phyloP scores from a whole-genome alignment of 192 early-diverging fungal species.

The Rhizoclosmatium globosum region DNA sequence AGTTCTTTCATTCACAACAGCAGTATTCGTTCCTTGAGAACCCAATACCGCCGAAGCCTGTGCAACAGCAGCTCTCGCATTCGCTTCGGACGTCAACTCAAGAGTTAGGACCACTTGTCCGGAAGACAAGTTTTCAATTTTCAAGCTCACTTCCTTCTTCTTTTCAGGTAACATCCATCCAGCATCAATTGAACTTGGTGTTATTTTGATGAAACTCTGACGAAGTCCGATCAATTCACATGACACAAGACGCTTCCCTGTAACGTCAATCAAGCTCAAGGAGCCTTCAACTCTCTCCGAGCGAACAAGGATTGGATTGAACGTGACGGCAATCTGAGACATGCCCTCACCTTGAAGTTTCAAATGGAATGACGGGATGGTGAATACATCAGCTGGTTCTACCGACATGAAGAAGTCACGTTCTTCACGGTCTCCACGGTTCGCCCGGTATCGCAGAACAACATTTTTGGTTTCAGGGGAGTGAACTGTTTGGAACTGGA shows the following conservation, averaged over 20 bases:
- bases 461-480: conserved; percentile 56
- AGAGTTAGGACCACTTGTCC: conserved; percentile 43
- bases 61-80: conserved; percentile 29
- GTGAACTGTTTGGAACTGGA: conserved; percentile 63
- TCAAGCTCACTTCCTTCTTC: conserved; percentile 53
- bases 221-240: conserved; percentile 54
- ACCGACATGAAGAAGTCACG: conserved; percentile 65
- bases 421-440: conserved; percentile 64
- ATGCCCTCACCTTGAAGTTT: conserved; percentile 65
- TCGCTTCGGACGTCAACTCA: conserved; percentile 48
- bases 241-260: conserved; percentile 56
- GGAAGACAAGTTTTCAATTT: conserved; percentile 59
- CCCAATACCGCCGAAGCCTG: conserved; percentile 29
- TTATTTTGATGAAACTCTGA: conserved; percentile 61
- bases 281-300: conserved; percentile 52
- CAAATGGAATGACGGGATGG: conserved; percentile 55
- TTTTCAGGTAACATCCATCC: conserved; percentile 68
- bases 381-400: conserved; percentile 61
- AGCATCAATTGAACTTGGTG: conserved; percentile 57
- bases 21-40: conserved; percentile 12
- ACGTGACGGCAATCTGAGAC: conserved; percentile 57
- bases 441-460: conserved; percentile 58
- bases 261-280: conserved; percentile 62
- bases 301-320: conserved; percentile 58
- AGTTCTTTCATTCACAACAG: not conserved